Evolutionary conservation across 2,329 filamentous ascomycete genomes (phyloP), one percentile per base, ranked within the genome.

Genomic region (Clonostachys rhizophaga): DNA sequence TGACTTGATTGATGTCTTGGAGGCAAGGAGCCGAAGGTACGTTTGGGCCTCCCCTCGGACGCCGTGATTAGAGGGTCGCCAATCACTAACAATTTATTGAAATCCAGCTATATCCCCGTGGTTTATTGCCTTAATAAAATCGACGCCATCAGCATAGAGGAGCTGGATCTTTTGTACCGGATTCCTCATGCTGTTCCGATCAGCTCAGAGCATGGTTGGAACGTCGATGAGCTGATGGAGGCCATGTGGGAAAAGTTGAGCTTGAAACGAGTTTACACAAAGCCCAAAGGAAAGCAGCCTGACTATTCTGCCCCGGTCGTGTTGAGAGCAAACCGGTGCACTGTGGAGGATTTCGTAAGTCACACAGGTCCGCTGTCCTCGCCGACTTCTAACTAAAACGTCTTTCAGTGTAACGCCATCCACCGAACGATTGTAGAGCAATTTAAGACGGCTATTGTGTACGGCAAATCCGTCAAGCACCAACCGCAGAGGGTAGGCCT

Each of bases 41-140:
- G 47, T 45, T 8, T 34, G 5, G 14, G 30, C 34, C 2, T 18
- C 18, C 18, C 18, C 18, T 18, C 18, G 18, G 18, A 18, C 18
- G 13, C 7, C 17, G 14, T 24, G n/a, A 17, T 47, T 5, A 17
- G 24, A 3, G 13, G 34, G 13, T 30, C 35, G 42, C 5, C 7
- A 12, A 24, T 12, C n/a, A 13, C 11, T 39, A 42, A 47, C 12
- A 30, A 13, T 46, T n/a, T 6, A 37, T n/a, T 14, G 37, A 20
- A 11, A n/a, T 37, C 10, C 17, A 91, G 89, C 65, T 99, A 99
- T 66, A 97, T 99, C 55, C 94, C 94, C n/a, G 94, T 97, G 54
- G 89, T 99, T 47, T 99, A 99, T 71, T 94, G 95, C 40, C 79
- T 99, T 59, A 99, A 99, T 81, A 99, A 99, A 76, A 99, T 99